These are phyloP conservation scores for Bryoerythrophyllum caledonicum DNA, from an alignment of 225 moss, liverwort and hornwort species.

Conservation along the genomic window DNA sequence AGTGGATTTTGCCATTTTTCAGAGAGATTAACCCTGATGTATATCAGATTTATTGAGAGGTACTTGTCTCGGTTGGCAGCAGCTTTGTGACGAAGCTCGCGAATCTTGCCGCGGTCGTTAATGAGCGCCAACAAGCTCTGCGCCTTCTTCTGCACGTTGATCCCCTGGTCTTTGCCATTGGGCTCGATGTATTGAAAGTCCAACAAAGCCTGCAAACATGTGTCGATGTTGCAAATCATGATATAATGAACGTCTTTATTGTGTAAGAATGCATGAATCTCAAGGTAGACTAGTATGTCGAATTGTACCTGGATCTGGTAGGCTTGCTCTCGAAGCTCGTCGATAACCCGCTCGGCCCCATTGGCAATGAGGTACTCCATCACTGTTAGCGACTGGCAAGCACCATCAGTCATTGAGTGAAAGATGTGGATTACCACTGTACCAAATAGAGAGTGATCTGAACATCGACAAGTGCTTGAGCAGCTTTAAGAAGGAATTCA, in stretches of 20 bases:
- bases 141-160: slow-evolving; percentile 95
- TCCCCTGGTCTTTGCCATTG: slow-evolving; percentile 92
- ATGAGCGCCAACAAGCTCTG: slow-evolving; percentile 70
- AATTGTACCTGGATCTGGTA: slow-evolving; percentile 90
- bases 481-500: background rate
- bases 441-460: no score
- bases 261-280: background rate
- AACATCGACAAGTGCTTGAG: slow-evolving; percentile 15
- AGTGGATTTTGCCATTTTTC: no score
- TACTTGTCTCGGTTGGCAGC: slow-evolving; percentile 90
- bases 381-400: slow-evolving; percentile 89
- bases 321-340: slow-evolving; percentile 88
- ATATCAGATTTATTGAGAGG: no score
- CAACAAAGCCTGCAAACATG: slow-evolving; percentile 58
- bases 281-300: background rate
- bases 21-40: no score
- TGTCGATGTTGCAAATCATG: background rate
- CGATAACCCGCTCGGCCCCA: slow-evolving; percentile 88
- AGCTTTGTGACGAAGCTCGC: slow-evolving; percentile 83
- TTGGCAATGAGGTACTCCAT: slow-evolving; percentile 96
- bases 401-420: slow-evolving; percentile 58
- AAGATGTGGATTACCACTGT: no score
- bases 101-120: slow-evolving; percentile 84
- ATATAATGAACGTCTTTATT: background rate
- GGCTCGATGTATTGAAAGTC: slow-evolving; percentile 85